phyloP scores from a whole-genome alignment of 2,329 filamentous ascomycete species.

The Teratosphaeria nubilosa region DNA sequence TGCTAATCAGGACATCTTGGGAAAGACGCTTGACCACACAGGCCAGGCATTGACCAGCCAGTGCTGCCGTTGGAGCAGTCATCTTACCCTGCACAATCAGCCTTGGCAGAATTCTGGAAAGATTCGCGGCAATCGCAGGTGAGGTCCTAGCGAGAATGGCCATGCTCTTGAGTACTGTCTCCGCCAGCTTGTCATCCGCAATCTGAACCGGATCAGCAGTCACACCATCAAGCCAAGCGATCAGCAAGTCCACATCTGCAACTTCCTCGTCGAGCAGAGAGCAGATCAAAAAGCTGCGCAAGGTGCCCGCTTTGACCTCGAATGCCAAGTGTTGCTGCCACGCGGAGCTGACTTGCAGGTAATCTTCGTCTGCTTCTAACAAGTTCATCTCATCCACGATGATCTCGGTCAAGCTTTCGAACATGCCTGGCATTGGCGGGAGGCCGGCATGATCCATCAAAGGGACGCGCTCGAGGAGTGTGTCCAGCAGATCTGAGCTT shows the following conservation, averaged over 20 bases:
- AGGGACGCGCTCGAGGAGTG: conserved; percentile 25
- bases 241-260: conserved; percentile 67
- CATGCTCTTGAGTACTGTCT: conserved; percentile 69
- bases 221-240: conserved; percentile 77
- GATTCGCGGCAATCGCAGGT: conserved; percentile 59
- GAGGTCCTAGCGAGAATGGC: conserved; percentile 70
- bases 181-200: conserved; percentile 65
- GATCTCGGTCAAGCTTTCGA: conserved; percentile 56
- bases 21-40: conserved; percentile 73
- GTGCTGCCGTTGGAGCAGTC: conserved; percentile 55
- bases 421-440: conserved; percentile 39
- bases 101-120: conserved; percentile 70
- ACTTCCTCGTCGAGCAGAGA: conserved; percentile 70
- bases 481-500: conserved; percentile 13
- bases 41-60: conserved; percentile 78
- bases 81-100: conserved; percentile 80
- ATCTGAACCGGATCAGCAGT: conserved; percentile 73
- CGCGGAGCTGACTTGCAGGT: conserved; percentile 71
- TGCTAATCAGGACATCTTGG: conserved; percentile 88
- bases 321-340: conserved; percentile 82
- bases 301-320: conserved; percentile 70
- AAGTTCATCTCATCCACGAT: conserved; percentile 75
- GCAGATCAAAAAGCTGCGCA: conserved; percentile 80
- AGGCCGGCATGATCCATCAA: conserved; percentile 5
- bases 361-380: conserved; percentile 82